Evolutionary conservation across 225 moss, liverwort and hornwort genomes (phyloP).

Genomic region (Sphagnum contortum): DNA sequence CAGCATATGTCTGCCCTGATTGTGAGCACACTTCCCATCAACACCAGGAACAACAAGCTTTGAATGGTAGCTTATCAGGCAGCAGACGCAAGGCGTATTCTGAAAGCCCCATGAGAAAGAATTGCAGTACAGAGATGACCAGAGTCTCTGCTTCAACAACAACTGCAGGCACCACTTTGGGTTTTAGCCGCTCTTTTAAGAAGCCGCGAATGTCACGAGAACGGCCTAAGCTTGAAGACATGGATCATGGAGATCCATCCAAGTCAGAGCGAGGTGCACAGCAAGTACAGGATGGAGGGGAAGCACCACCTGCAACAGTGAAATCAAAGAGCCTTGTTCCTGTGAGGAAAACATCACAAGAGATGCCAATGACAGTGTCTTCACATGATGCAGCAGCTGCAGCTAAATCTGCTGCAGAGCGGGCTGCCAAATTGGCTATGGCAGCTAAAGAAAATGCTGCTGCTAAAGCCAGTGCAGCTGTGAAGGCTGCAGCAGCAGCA

Average conservation of each 20-base stretch:
- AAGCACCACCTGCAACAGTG: too few species aligned
- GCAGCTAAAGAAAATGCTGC: constrained; percentile 73
- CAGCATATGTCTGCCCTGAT: constrained; percentile 59
- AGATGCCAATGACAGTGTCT: constrained; percentile 11
- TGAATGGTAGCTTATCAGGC: constrained; percentile 34
- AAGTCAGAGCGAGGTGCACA: constrained; percentile 26
- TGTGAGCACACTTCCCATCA: constrained; percentile 54
- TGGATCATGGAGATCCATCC: constrained; percentile 27
- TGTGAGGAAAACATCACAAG: constrained; percentile 16
- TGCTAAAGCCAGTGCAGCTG: constrained; percentile 66
- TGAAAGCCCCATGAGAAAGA: constrained; percentile 24
- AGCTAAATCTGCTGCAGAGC: constrained; percentile 51
- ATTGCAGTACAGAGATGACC: constrained; percentile 27
- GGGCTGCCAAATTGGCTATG: constrained; percentile 63
- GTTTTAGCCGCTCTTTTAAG: constrained; percentile 58
- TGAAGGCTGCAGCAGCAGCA: constrained; percentile 75
- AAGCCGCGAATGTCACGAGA: constrained; percentile 65
- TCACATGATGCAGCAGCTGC: constrained; percentile 65
- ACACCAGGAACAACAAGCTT: constrained; percentile 18
- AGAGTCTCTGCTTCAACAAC: constrained; percentile 34
- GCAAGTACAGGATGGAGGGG: too few species aligned
- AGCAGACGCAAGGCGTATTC: constrained; percentile 30
- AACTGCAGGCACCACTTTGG: constrained; percentile 18
- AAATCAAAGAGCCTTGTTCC: constrained; percentile 14
- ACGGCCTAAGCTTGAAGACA: constrained; percentile 32